These are phyloP conservation scores for Penicillium italicum DNA, from an alignment of 2,329 filamentous ascomycete genomes.

Conservation along the genomic window DNA sequence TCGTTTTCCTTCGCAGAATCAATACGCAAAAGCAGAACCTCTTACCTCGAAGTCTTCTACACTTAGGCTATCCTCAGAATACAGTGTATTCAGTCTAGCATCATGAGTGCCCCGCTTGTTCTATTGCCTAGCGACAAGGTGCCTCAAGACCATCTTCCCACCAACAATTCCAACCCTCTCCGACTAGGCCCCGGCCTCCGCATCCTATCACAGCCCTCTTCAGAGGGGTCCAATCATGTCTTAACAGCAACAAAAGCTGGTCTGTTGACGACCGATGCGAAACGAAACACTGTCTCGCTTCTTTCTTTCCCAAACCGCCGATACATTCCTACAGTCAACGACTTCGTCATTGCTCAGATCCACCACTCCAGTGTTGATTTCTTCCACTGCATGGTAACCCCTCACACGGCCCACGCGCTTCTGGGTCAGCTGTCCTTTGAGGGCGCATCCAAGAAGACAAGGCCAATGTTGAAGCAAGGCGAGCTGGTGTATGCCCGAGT, in stretches of 20 bases:
- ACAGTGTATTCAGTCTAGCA: constrained; percentile 11
- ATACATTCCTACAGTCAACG: constrained; percentile 76
- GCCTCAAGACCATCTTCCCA: constrained; percentile 63
- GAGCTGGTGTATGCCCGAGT: constrained; percentile 88
- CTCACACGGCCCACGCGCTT: constrained; percentile 59
- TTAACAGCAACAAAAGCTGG: constrained; percentile 38
- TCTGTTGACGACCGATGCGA: constrained; percentile 36
- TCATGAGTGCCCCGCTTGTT: constrained; percentile 59
- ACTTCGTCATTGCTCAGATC: constrained; percentile 85
- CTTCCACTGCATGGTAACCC: constrained; percentile 74
- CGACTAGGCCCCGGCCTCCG: constrained; percentile 81
- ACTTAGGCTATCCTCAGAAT: background rate
- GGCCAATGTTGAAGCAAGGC: constrained; percentile 70
- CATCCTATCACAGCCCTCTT: constrained; percentile 71
- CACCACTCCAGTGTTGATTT: constrained; percentile 70
- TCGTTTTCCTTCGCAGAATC: constrained; percentile 14
- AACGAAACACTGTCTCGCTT: constrained; percentile 39
- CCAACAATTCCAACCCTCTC: constrained; percentile 62
- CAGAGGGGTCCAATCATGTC: constrained; percentile 50
- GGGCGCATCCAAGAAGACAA: constrained; percentile 83
- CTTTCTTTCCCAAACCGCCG: constrained; percentile 45
- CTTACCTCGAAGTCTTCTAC: background rate
- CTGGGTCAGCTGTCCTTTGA: constrained; percentile 92
- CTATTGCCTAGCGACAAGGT: constrained; percentile 81
- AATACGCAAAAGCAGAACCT: background rate